These are phyloP conservation scores for Nakazawaea sp. DNA, from an alignment of 805 yeast species.

Conservation along the genomic window DNA sequence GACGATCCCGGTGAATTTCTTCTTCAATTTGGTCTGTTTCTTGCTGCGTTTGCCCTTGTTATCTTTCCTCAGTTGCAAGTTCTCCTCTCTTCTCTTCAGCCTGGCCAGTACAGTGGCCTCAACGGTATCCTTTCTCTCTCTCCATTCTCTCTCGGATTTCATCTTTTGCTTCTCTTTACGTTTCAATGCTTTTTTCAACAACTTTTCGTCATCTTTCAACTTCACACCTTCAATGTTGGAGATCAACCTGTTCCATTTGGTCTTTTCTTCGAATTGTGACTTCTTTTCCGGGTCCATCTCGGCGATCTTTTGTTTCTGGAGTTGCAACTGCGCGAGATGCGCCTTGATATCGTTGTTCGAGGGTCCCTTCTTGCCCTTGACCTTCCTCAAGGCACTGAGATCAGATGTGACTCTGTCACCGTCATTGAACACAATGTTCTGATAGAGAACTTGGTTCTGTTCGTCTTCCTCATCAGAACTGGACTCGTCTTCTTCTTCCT, in stretches of 20 bases:
- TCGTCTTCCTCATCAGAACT: constrained; percentile 28
- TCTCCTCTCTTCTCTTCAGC: constrained; percentile 86
- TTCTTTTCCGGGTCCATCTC: constrained; percentile 55
- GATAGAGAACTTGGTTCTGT: constrained; percentile 52
- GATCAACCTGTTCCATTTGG: constrained; percentile 79
- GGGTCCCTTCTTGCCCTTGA: constrained; percentile 72
- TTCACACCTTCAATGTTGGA: constrained; percentile 85
- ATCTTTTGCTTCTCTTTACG: constrained; percentile 77
- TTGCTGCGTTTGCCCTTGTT: constrained; percentile 78
- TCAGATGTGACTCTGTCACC: constrained; percentile 79
- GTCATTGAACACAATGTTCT: constrained; percentile 75
- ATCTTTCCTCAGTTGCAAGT: constrained; percentile 76
- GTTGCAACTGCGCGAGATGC: constrained; percentile 71
- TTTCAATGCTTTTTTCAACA: constrained; percentile 80
- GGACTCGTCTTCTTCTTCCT: constrained; percentile 32
- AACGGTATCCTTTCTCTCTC: constrained; percentile 77
- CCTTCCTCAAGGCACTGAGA: constrained; percentile 47
- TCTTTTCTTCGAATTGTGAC: constrained; percentile 57
- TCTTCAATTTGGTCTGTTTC: constrained; percentile 60
- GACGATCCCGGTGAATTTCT: constrained; percentile 52
- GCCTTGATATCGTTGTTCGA: constrained; percentile 78
- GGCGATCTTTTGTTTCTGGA: constrained; percentile 58
- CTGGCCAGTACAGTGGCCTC: constrained; percentile 67
- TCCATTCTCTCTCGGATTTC: constrained; percentile 89
- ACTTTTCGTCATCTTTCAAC: constrained; percentile 82